Evolutionary conservation across 768 basidiomycete species (phyloP).

Genomic region (Suillus ampliporus): DNA sequence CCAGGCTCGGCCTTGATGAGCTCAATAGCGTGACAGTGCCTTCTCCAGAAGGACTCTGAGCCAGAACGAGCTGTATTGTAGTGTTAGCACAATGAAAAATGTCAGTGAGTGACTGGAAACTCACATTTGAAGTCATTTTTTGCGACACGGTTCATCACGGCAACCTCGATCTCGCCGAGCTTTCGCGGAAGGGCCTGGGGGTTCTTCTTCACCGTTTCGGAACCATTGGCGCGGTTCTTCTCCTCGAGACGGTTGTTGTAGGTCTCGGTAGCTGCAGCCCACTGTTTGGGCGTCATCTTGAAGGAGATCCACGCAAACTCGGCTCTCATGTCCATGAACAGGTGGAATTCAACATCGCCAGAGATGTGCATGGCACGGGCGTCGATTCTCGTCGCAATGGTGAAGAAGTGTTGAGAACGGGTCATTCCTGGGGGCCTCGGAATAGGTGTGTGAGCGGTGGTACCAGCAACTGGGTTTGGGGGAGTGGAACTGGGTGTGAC

Average conservation of each 20-base stretch:
- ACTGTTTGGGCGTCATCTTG: constrained; percentile 23
- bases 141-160: constrained; percentile 13
- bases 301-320: constrained; percentile 23
- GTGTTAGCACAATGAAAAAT: background rate
- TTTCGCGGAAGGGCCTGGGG: constrained; percentile 17
- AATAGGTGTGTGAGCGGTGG: background rate
- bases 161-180: constrained; percentile 18
- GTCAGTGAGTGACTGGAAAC: constrained; percentile 1
- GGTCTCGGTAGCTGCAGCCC: constrained; percentile 16
- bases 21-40: constrained; percentile 12
- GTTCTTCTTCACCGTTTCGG: constrained; percentile 13
- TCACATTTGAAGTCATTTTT: constrained; percentile 21
- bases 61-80: constrained; percentile 9
- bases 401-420: constrained; percentile 11
- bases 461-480: background rate
- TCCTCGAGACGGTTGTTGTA: constrained; percentile 16
- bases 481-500: background rate
- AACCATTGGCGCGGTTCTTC: background rate
- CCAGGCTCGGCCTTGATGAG: constrained; percentile 3
- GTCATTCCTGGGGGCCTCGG: background rate
- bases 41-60: constrained; percentile 17
- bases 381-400: constrained; percentile 12
- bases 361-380: constrained; percentile 13
- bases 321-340: constrained; percentile 28
- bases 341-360: constrained; percentile 19